Evolutionary conservation across 257 asterid species (phyloP), one percentile per base, ranked within the genome.

Genomic region (Solanum pimpinellifolium): DNA sequence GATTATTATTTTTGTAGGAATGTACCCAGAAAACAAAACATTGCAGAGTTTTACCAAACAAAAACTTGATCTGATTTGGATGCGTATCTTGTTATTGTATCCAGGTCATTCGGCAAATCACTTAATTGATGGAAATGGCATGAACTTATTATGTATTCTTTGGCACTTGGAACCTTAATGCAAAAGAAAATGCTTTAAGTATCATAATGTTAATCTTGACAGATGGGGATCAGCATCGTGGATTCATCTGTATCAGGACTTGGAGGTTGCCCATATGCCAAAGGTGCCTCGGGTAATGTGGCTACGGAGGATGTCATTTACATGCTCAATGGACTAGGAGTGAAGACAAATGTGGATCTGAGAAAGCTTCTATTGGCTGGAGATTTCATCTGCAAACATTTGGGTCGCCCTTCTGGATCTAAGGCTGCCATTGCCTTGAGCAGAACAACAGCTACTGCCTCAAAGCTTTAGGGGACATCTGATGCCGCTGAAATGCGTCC

Each of bases 241-340:
- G 99, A 95, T 90, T 94, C 98, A 4, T 93, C 99, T 84, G 90
- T 95, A 86, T 92, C 98, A 13, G 99, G 99, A 80, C 97, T 97
- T 15, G 99, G 99, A 11, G 98, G 98, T 85, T 97, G 98, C 85
- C 99, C 99, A 3, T 97, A 95, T 85, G 99, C 99, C 46, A 95
- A 95, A 92, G 99, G 99, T 82, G 99, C 99, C 85, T 87, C 98
- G 1, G 98, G 99, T 72, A 97, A 97, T 87, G 99, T 95, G 68
- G 99, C 98, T 25, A 97, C 98, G 0, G 99, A 97, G 93, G 99
- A 97, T 81, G 99, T 97, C 18, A 93, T 97, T 31, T 97, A 95
- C 81, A 94, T 97, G 99, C 98, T 95, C 13, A 90, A 94, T 84
- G 99, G 98, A 41, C 75, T 97, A 76, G 98, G 98, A 49, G 94